Evolutionary conservation across 805 yeast genomes (phyloP).

Genomic region (Wickerhamiella australiensis): DNA sequence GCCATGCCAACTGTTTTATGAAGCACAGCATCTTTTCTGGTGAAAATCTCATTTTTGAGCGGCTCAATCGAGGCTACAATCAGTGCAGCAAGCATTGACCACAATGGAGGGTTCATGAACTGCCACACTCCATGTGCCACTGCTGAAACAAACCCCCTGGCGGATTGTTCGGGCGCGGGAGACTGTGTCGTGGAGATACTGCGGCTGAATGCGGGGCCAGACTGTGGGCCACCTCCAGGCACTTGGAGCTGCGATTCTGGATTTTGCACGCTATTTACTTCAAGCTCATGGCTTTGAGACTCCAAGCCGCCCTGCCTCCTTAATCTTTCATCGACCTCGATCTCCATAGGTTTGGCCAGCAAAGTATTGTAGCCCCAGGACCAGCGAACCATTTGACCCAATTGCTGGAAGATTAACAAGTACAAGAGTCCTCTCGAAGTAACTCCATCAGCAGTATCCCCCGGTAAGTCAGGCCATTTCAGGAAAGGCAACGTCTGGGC

Average conservation of each 20-base stretch:
- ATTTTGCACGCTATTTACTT: too few species aligned
- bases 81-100: constrained; percentile 49
- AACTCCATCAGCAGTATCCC: constrained; percentile 43
- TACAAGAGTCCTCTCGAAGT: constrained; percentile 53
- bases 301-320: background rate
- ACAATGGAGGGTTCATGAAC: constrained; percentile 56
- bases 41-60: constrained; percentile 36
- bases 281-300: background rate
- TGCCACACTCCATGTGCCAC: constrained; percentile 17
- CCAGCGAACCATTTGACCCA: constrained; percentile 57
- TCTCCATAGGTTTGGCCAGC: constrained; percentile 33
- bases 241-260: background rate
- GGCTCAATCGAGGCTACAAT: constrained; percentile 46
- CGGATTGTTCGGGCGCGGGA: constrained; percentile 1
- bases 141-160: constrained; percentile 8
- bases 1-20: constrained; percentile 43
- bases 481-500: constrained; percentile 48
- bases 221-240: too few species aligned
- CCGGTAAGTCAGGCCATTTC: constrained; percentile 44
- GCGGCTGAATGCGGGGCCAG: background rate
- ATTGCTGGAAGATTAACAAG: constrained; percentile 50
- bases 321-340: constrained; percentile 1
- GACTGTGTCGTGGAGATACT: background rate
- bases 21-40: constrained; percentile 35
- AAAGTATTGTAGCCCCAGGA: constrained; percentile 60